Evolutionary conservation across 2,329 filamentous ascomycete genomes (phyloP).

Genomic region (Claviceps africana): DNA sequence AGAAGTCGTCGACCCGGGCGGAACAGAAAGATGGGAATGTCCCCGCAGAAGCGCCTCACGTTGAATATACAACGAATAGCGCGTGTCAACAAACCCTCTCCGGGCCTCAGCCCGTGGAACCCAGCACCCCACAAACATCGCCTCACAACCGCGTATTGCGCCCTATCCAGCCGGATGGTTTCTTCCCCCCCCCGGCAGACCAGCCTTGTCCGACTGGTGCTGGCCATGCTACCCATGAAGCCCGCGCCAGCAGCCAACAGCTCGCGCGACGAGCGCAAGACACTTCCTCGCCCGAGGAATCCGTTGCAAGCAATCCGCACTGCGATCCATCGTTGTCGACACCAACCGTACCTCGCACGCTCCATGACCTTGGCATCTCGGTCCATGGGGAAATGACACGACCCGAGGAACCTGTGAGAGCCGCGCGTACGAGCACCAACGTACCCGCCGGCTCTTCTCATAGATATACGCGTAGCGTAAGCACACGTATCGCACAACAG

Average conservation of each 20-base stretch:
- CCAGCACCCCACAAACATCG: not conserved
- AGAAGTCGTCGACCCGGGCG: not conserved
- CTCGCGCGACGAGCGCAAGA: not conserved
- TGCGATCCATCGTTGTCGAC: no score
- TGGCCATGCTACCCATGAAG: not conserved
- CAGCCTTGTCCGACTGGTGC: not conserved
- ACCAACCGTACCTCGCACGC: no score
- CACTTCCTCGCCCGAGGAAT: not conserved
- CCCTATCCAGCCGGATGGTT: not conserved
- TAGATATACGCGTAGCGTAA: not conserved
- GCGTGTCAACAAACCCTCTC: not conserved
- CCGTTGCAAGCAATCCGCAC: no score
- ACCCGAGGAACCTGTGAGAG: not conserved
- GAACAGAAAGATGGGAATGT: not conserved
- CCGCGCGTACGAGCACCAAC: not conserved
- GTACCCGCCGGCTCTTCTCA: not conserved
- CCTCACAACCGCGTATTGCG: not conserved
- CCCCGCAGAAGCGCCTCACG: not conserved
- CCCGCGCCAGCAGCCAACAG: no score
- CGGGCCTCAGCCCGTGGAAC: not conserved
- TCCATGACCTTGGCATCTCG: no score
- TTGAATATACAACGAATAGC: no score
- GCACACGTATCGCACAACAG: not conserved
- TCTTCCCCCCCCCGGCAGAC: not conserved
- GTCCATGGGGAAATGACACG: not conserved